Evolutionary conservation across 1,284 basidiomycete species (phyloP).

Genomic region (Heterobasidion parviporum): DNA sequence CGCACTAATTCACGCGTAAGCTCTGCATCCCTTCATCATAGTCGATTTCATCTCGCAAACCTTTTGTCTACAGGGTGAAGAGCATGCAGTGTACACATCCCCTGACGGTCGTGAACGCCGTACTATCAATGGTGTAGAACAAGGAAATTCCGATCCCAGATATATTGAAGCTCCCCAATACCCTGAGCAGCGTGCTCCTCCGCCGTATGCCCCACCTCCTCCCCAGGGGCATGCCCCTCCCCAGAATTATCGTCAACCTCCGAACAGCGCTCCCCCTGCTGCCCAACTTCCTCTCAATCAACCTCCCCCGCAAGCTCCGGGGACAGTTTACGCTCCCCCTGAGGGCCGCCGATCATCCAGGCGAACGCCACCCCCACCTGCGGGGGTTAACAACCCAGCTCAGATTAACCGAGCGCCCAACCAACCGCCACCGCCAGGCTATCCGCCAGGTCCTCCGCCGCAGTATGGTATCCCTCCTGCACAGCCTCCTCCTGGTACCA

Average conservation of each 20-base stretch:
- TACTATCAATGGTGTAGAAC: slow-evolving; percentile 65
- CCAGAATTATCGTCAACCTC: background rate
- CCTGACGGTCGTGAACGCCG: slow-evolving; percentile 57
- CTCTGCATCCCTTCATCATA: slow-evolving; percentile 10
- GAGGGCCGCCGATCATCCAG: no score
- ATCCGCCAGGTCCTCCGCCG: no score
- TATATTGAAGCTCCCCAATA: background rate
- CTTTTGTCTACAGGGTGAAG: slow-evolving; percentile 48
- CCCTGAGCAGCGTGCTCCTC: no score
- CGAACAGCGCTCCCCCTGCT: background rate
- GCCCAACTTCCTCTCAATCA: background rate
- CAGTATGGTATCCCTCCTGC: background rate
- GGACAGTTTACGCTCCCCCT: no score
- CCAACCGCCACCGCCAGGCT: background rate
- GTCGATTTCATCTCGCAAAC: slow-evolving; percentile 3
- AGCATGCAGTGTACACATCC: slow-evolving; percentile 54
- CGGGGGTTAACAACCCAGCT: background rate
- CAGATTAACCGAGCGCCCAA: background rate
- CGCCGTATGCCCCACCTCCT: no score
- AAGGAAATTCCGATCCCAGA: slow-evolving; percentile 15
- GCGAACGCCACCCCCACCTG: background rate
- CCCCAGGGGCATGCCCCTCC: no score
- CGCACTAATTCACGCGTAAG: slow-evolving; percentile 48
- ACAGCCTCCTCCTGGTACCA: background rate
- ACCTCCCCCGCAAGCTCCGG: background rate